Conservation (phyloP, 2,329 filamentous ascomycete genomes). For the Neonectria neomacrospora region DNA sequence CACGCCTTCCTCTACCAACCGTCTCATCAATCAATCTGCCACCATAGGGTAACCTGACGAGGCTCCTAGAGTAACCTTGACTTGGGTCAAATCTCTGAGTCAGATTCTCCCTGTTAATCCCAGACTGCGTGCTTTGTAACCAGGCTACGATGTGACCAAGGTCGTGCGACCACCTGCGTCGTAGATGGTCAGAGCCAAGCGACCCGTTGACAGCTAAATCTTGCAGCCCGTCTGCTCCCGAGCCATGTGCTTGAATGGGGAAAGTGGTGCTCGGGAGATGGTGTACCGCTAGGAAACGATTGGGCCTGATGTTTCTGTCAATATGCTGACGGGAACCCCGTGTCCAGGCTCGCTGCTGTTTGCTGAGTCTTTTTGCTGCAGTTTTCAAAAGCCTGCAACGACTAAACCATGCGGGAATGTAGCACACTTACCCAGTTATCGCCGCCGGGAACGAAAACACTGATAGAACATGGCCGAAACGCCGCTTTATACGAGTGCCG, state of each 20-base stretch:
- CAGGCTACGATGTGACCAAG: constrained; percentile 5
- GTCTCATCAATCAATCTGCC: neutral
- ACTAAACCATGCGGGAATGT: neutral
- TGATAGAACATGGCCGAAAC: constrained; percentile 3
- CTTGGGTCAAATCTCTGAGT: neutral
- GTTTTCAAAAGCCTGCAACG: neutral
- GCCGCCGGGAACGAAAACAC: neutral
- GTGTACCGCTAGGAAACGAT: constrained; percentile 3
- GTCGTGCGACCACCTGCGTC: constrained; percentile 4
- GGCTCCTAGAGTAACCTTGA: neutral
- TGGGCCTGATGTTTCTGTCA: neutral
- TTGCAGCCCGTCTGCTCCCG: neutral
- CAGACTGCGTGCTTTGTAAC: constrained; percentile 6
- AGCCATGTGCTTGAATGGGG: neutral
- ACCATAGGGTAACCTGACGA: neutral
- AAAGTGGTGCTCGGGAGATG: neutral
- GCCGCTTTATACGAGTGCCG: neutral
- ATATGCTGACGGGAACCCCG: neutral
- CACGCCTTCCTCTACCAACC: neutral
- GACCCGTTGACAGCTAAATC: neutral
- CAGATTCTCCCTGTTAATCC: neutral
- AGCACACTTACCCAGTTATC: neutral
- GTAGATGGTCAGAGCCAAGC: neutral
- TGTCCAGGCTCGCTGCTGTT: neutral
- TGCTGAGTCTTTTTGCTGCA: neutral